phyloP scores from a whole-genome alignment of 352 stramenopile species.

The Pelagophyceae sp. region DNA sequence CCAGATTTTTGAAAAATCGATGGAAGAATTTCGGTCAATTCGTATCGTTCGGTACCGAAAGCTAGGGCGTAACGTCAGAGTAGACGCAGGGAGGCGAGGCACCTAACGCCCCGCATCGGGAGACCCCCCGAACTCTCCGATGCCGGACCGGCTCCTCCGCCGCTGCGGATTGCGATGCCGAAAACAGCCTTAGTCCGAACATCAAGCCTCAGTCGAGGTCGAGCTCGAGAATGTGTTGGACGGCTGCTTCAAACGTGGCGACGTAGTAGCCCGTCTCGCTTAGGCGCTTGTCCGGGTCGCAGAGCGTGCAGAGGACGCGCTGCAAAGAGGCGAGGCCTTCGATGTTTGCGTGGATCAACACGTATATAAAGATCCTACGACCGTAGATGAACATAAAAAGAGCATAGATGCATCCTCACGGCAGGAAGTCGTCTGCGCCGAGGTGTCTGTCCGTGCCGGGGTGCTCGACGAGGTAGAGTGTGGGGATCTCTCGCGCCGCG shows the following conservation, averaged over 20 bases:
- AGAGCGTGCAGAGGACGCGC: constrained; percentile 9
- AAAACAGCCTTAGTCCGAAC: too few relatives aligned
- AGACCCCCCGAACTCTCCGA: too few relatives aligned
- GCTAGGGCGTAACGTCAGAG: too few relatives aligned
- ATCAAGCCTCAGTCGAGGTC: not conserved
- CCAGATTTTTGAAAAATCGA: too few relatives aligned
- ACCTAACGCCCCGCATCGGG: too few relatives aligned
- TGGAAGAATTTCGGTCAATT: too few relatives aligned
- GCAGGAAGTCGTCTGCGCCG: constrained; percentile 12
- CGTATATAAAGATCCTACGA: constrained; percentile 13
- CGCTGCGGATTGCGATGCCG: too few relatives aligned
- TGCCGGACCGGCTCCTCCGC: too few relatives aligned
- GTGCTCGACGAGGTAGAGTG: not conserved
- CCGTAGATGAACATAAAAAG: constrained; percentile 16
- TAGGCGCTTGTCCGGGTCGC: constrained; percentile 15
- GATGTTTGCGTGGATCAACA: not conserved
- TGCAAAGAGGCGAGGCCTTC: not conserved
- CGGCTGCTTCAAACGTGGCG: constrained; percentile 16
- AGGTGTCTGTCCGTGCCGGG: not conserved
- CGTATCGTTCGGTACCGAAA: too few relatives aligned
- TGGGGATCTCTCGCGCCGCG: constrained; percentile 10
- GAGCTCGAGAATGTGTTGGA: constrained; percentile 15
- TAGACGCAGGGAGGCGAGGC: too few relatives aligned
- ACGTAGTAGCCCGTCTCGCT: constrained; percentile 20
- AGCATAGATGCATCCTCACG: too few relatives aligned